phyloP scores from a whole-genome alignment of 2,329 filamentous ascomycete genomes.

The Scedosporium apiospermum region DNA sequence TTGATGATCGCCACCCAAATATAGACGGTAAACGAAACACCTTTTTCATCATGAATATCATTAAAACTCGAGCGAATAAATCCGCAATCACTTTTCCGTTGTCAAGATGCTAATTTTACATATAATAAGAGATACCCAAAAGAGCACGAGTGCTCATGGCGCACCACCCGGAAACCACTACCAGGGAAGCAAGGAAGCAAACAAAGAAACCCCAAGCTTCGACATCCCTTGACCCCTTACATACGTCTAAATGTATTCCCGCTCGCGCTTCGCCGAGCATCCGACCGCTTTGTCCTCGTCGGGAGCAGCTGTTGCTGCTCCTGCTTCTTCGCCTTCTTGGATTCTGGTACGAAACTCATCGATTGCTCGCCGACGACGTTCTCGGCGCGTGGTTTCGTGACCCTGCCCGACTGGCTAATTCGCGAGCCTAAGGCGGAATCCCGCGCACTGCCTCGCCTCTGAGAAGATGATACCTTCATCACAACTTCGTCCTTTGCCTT shows the following conservation, averaged over 20 bases:
- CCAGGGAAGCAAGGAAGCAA: background rate
- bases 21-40: background rate
- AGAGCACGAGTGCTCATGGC: background rate
- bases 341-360: constrained; percentile 63
- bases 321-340: constrained; percentile 37
- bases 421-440: constrained; percentile 50
- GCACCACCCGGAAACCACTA: background rate
- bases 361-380: constrained; percentile 54
- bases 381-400: constrained; percentile 32
- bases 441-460: constrained; percentile 47
- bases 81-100: background rate
- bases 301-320: constrained; percentile 17
- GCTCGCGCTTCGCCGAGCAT: constrained; percentile 60
- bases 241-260: constrained; percentile 64
- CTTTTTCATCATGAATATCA: background rate
- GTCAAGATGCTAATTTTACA: background rate
- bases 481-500: constrained; percentile 27
- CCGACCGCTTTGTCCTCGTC: constrained; percentile 22
- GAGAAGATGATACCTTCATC: constrained; percentile 63
- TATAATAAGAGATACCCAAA: background rate
- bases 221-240: constrained; percentile 24
- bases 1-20: no score
- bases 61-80: background rate
- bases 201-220: background rate
- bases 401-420: constrained; percentile 37